Evolutionary conservation across 495 filamentous ascomycete species (phyloP), one percentile per base, ranked within the genome.

Genomic region (Trichocladium antarcticum): DNA sequence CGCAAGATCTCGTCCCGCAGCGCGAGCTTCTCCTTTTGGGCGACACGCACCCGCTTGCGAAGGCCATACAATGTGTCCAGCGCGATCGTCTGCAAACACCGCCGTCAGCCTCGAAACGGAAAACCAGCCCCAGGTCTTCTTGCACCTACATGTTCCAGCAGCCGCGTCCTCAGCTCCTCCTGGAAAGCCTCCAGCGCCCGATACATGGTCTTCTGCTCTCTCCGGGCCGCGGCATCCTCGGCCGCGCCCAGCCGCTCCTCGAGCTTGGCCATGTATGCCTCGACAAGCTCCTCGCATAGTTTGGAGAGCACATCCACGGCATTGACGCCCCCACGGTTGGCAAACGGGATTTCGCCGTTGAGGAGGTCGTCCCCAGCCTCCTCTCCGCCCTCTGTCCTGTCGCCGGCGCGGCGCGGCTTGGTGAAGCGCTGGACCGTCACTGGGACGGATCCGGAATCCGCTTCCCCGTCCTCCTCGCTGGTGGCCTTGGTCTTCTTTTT

Each of bases 121-220:
- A 37, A 27, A 6, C 21, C 14, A 16, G 17, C 20, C 2, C 34
- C 6, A 15, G 19, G 6, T 16, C 0, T n/a, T n/a, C 15, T n/a
- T 19, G 66, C 15, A 64, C 74, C 63, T 57, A 77, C 74, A 57
- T 75, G 69, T 50, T 76, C 78, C 49, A 84, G 64, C 28, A 85
- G 64, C 16, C 79, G 69, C n/a, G 72, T 74, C 36, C 82, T 73
- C 46, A 87, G 60, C 54, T 86, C 82, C n/a, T 72, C 67, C 39
- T 75, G 74, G 55, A 82, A 88, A n/a, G 75, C 74, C 42, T 86
- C 79, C 5, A 88, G 68, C 3, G 78, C 77, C 49, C 77, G 75
- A 38, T 71, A 68, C 59, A 83, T 84, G 24, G 75, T 77, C 37
- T 69, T 74, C 45, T 71, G 78, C 57, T 82, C 79, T 4, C 74